phyloP scores from a whole-genome alignment of 2,329 filamentous ascomycete genomes.

The Pleomassaria siparia region DNA sequence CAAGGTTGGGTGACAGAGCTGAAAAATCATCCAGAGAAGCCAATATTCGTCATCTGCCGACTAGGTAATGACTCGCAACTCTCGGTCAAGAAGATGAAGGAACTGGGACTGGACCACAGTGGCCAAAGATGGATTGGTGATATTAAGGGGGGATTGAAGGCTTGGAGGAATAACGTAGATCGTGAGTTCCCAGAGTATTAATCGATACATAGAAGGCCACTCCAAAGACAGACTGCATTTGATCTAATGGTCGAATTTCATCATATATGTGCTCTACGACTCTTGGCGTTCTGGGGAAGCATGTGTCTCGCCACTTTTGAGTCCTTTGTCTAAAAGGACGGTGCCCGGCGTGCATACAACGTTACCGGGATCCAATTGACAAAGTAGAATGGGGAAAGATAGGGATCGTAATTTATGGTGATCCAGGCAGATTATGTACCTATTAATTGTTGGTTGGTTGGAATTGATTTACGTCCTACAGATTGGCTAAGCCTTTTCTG shows the following conservation, averaged over 20 bases:
- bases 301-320: too few species aligned
- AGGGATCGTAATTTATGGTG: too few species aligned
- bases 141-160: conserved; percentile 69
- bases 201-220: conserved; percentile 12
- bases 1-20: conserved; percentile 33
- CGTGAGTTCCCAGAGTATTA: conserved; percentile 59
- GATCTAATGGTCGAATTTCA: background rate
- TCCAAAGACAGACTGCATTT: background rate
- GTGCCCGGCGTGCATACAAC: too few species aligned
- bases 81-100: conserved; percentile 65
- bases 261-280: background rate
- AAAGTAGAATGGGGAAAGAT: too few species aligned
- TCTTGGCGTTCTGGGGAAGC: too few species aligned
- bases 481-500: too few species aligned
- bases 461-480: too few species aligned
- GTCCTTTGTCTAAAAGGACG: too few species aligned
- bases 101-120: conserved; percentile 56
- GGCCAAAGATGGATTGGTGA: conserved; percentile 66
- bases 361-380: too few species aligned
- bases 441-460: too few species aligned
- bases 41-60: conserved; percentile 73
- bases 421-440: too few species aligned
- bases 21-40: conserved; percentile 38
- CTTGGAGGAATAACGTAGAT: conserved; percentile 73
- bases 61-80: conserved; percentile 79